A percentile compares a stretch with the other conserved stretches of the same genome.
Evolutionary conservation across 345 rosid species (phyloP).

Genomic region (Adansonia digitata): DNA sequence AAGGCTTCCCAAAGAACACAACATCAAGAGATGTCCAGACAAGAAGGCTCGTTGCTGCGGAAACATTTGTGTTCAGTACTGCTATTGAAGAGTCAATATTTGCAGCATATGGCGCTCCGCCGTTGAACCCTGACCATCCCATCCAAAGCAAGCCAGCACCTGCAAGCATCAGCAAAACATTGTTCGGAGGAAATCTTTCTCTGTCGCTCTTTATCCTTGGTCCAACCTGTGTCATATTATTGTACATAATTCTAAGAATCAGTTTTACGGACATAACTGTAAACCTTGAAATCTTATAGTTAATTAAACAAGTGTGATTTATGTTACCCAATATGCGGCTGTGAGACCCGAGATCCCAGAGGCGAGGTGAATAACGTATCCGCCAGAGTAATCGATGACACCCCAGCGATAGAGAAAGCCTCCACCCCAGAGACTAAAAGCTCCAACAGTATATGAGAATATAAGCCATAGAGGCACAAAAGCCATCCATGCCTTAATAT

Average conservation of each 20-base stretch:
- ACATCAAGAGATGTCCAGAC: constrained; percentile 89
- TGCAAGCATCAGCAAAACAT: constrained; percentile 83
- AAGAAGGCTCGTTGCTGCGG: constrained; percentile 88
- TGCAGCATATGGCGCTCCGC: constrained; percentile 92
- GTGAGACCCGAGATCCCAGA: constrained; percentile 73
- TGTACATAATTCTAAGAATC: neutral
- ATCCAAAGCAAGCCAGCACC: constrained; percentile 92
- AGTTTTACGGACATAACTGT: neutral
- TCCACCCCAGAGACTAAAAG: constrained; percentile 77
- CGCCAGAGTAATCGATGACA: constrained; percentile 80
- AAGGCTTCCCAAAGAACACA: constrained; percentile 79
- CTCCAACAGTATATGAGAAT: constrained; percentile 69
- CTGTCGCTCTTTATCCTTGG: constrained; percentile 73
- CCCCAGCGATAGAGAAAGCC: constrained; percentile 82
- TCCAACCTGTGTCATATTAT: constrained; percentile 53
- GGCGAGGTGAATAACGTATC: constrained; percentile 73
- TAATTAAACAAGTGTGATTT: neutral
- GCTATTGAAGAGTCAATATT: constrained; percentile 67
- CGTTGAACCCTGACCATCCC: constrained; percentile 99
- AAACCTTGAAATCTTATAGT: neutral
- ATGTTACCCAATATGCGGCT: constrained; percentile 70
- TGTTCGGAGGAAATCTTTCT: constrained; percentile 92
- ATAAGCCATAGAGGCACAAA: constrained; percentile 77
- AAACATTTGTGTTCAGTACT: constrained; percentile 68
- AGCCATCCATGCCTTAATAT: constrained; percentile 83